phyloP scores from a whole-genome alignment of 139 green algal species.

The Closterium sp. region DNA sequence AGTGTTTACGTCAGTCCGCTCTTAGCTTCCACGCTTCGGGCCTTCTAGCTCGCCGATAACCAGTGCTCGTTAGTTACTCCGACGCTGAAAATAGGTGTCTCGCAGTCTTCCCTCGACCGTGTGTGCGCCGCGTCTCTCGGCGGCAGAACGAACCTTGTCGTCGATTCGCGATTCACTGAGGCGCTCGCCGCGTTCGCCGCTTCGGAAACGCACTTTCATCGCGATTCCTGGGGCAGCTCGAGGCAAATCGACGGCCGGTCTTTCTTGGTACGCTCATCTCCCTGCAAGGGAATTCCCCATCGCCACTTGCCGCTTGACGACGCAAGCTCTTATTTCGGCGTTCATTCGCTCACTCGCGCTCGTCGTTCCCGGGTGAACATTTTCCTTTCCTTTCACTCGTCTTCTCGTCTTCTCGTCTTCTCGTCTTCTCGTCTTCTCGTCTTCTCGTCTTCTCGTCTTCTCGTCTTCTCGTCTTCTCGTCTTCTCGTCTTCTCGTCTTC shows the following conservation, averaged over 20 bases:
- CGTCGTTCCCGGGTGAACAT: neutral
- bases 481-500: too few species aligned
- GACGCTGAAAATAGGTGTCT: neutral
- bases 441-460: too few species aligned
- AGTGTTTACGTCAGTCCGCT: too few species aligned
- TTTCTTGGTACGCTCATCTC: neutral
- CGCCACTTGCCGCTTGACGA: neutral
- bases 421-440: too few species aligned
- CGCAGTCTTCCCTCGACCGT: neutral
- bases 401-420: too few species aligned
- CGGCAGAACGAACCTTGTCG: neutral
- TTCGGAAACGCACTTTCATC: neutral
- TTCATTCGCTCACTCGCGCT: too few species aligned
- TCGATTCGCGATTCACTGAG: neutral
- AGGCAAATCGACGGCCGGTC: neutral
- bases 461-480: too few species aligned
- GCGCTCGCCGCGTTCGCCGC: neutral
- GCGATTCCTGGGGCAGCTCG: neutral
- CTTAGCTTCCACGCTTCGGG: neutral
- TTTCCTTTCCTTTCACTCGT: neutral
- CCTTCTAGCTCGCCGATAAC: neutral
- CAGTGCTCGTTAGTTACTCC: too few species aligned
- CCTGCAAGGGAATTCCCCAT: neutral
- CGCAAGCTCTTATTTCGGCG: neutral
- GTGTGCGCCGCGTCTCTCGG: neutral